Base-by-base conservation (phyloP, 2,329 filamentous ascomycete species). In the Cladosporium sp. region DNA sequence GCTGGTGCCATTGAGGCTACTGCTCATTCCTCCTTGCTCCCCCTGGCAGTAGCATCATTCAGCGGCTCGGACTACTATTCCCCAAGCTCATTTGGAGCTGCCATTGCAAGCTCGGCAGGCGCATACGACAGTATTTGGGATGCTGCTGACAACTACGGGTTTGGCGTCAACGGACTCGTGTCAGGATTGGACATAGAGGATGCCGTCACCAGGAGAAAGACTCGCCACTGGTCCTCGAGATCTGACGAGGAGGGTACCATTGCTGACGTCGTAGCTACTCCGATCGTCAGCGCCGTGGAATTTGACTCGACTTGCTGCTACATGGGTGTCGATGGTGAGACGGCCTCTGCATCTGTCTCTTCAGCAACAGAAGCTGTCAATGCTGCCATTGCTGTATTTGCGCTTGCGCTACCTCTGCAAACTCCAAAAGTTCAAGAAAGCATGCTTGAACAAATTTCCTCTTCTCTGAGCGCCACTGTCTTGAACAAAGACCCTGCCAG, bases 121-220 rank as follows among this genome's bases (percentile, higher is more conserved):
- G 86, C 83, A 2, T 96, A 97, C 62, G 93, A 98, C 61, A 91
- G 84, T 1, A 82, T 98, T 33, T 98, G 93, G 93, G 92, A 97
- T 55, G 81, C 95, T 6, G 86, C 84, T 7, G 93, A 98, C 66
- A 97, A 97, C 63, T 91, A 85, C 59, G 92, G 91, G 1, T 97
- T 95, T 67, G 93, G 94, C 2, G 85, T 98, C 13, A 95, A 88
- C 8, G 88, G 91, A 1, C 73, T 97, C 18, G 83, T 95, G 1
- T 78, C 81, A 18, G 88, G 89, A 0, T 90, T 93, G 63, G 80
- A 85, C 47, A 75, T 90, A 15, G 66, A 79, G 83, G 53, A 78
- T 88, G 41, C 82, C 78, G 59, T 80, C 78, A 20, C 76, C 91
- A 50, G 83, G 83, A 12, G 86, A 33, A 27, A 88, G 22, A 84